These are phyloP conservation scores for Aspergillus texensis DNA, from an alignment of 2,329 filamentous ascomycete genomes.

Conservation along the genomic window DNA sequence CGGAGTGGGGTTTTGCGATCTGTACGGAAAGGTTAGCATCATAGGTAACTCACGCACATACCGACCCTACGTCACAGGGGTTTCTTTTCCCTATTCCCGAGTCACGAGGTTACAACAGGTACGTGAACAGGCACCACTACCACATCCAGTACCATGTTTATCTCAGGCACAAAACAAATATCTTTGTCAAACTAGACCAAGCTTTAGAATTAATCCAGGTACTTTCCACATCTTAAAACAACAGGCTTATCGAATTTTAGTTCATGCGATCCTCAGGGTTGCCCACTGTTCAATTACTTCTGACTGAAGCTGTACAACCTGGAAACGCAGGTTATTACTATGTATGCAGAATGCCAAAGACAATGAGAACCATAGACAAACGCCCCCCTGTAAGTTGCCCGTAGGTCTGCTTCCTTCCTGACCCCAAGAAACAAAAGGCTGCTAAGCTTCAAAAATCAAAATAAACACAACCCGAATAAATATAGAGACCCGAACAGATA, in stretches of 20 bases:
- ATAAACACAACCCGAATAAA: background rate
- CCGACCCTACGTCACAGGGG: slow-evolving; percentile 16
- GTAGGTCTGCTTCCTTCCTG: background rate
- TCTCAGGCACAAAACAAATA: background rate
- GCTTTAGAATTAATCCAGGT: background rate
- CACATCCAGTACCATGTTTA: background rate
- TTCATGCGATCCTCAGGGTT: background rate
- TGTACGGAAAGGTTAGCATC: slow-evolving; percentile 7
- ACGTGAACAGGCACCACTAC: background rate
- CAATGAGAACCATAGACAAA: background rate
- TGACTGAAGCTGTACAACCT: background rate
- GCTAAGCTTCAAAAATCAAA: background rate
- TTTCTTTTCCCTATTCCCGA: background rate
- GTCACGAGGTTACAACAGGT: background rate
- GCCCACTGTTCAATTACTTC: background rate
- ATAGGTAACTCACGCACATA: background rate
- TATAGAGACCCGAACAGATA: background rate
- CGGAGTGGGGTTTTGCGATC: slow-evolving; percentile 28
- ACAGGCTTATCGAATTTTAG: background rate
- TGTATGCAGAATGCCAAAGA: background rate
- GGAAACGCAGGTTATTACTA: background rate
- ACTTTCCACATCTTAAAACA: background rate
- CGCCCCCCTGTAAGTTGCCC: background rate
- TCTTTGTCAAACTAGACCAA: background rate
- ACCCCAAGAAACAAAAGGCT: background rate